Evolutionary conservation across 2,329 filamentous ascomycete species (phyloP).

Genomic region (Shiraia sp.): DNA sequence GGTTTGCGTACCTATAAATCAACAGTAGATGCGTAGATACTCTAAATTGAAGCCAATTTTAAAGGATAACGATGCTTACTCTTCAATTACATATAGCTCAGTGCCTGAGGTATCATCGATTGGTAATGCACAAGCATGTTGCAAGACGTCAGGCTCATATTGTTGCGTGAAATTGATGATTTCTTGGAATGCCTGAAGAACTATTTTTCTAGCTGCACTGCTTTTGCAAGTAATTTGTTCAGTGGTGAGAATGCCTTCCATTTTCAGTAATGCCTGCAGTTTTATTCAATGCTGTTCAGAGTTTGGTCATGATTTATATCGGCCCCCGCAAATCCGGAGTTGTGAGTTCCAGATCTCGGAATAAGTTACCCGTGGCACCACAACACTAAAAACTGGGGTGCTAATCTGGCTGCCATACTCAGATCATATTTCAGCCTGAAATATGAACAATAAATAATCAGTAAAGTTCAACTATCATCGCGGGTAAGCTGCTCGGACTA

Average conservation of each 20-base stretch:
- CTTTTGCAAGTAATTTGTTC: slow-evolving; percentile 24
- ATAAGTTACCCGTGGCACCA: slow-evolving; percentile 7
- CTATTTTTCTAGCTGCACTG: slow-evolving; percentile 12
- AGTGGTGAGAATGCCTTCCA: slow-evolving; percentile 25
- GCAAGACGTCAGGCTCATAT: slow-evolving; percentile 26
- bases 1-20: slow-evolving; percentile 20
- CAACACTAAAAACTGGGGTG: too few relatives aligned
- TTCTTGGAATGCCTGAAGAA: slow-evolving; percentile 24
- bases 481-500: too few relatives aligned
- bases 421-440: too few relatives aligned
- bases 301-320: not conserved
- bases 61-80: slow-evolving; percentile 13
- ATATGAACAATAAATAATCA: too few relatives aligned
- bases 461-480: too few relatives aligned
- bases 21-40: too few relatives aligned
- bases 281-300: not conserved
- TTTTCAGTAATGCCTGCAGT: not conserved
- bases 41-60: too few relatives aligned
- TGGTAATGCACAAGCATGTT: slow-evolving; percentile 28
- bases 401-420: too few relatives aligned
- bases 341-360: slow-evolving; percentile 13
- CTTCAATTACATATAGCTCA: slow-evolving; percentile 34
- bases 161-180: slow-evolving; percentile 26
- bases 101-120: slow-evolving; percentile 15
- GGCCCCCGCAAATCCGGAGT: slow-evolving; percentile 14